Evolutionary conservation across 768 basidiomycete species (phyloP), one percentile per base, ranked within the genome.

Genomic region (Cubamyces lactineus): DNA sequence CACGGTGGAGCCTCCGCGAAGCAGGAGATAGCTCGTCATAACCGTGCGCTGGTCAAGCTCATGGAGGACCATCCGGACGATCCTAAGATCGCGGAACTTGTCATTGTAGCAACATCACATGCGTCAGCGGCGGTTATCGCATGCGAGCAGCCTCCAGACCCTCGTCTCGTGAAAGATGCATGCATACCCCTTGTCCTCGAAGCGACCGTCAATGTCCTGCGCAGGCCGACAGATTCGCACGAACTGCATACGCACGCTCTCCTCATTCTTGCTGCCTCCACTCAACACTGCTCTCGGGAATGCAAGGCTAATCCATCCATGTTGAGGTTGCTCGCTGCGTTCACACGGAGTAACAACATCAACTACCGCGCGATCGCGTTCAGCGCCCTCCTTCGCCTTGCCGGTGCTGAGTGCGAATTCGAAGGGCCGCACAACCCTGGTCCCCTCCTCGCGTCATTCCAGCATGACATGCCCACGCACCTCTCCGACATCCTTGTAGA

Each of bases 301-400:
- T 84, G 78, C 71, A 73, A 79, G 54, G 73, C 74, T 0, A 75
- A 78, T 40, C 80, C 81, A 1, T 71, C 78, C 1, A 72, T 81
- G 52, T 70, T 80, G n/a, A 74, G 76, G 21, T 80, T 84, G 62
- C 73, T 88, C 13, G 79, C 85, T 13, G 83, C 85, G 0, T 80
- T 81, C 23, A 70, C 87, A 34, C 79, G 84, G 47, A 82, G 82
- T 70, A 73, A 75, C 23, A 84, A 86, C 67, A 80, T 85, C 72
- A 75, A 78, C 26, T 77, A 73, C 2, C 82, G 85, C 2, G 79
- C 77, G 64, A 72, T 71, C 1, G 86, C 80, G 12, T 76, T 88
- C 11, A 80, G 80, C 9, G 86, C 77, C 2, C 71, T 88, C 12
- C 73, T 86, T 23, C 79, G 83, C 34, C 73, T 88, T 5, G 79